Percentiles rank a stretch among this genome's conserved stretches.
These are phyloP conservation scores for Nothopassalora personata DNA, from an alignment of 2,329 filamentous ascomycete species.

Conservation along the genomic window DNA sequence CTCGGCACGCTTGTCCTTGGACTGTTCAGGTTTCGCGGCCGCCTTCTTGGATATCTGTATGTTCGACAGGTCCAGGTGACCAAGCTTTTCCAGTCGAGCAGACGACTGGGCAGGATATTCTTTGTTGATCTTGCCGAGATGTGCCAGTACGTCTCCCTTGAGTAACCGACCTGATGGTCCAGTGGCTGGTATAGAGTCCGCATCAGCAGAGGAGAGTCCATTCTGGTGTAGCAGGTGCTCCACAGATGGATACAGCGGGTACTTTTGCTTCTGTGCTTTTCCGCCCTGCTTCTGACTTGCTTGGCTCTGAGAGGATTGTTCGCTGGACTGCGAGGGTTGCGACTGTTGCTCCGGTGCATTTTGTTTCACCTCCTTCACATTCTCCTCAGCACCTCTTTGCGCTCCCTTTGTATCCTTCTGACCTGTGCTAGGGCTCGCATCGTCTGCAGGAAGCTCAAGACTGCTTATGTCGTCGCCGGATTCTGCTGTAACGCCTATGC, in stretches of 20 bases:
- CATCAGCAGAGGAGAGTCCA: slow-evolving; percentile 67
- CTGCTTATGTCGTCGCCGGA: slow-evolving; percentile 69
- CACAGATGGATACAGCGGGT: slow-evolving; percentile 78
- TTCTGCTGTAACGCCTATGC: slow-evolving; percentile 81
- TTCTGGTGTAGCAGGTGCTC: slow-evolving; percentile 74
- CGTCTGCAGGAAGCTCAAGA: slow-evolving; percentile 70
- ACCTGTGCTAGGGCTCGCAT: slow-evolving; percentile 33
- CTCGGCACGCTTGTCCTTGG: slow-evolving; percentile 39
- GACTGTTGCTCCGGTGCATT: slow-evolving; percentile 6
- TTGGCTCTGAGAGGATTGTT: not conserved
- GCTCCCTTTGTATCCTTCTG: slow-evolving; percentile 11
- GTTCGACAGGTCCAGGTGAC: slow-evolving; percentile 88
- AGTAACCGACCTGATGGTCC: slow-evolving; percentile 83
- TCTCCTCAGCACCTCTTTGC: slow-evolving; percentile 11
- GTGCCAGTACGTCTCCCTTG: slow-evolving; percentile 92
- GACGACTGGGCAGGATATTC: slow-evolving; percentile 68
- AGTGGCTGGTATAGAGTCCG: slow-evolving; percentile 76
- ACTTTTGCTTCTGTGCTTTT: slow-evolving; percentile 59
- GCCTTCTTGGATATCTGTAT: slow-evolving; percentile 65
- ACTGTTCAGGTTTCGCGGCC: slow-evolving; percentile 34
- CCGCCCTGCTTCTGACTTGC: slow-evolving; percentile 22
- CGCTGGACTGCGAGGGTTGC: slow-evolving; percentile 7
- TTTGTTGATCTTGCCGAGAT: slow-evolving; percentile 70
- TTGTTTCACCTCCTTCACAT: slow-evolving; percentile 8
- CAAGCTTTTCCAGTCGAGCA: slow-evolving; percentile 65